Evolutionary conservation across 495 filamentous ascomycete genomes (phyloP), one percentile per base, ranked within the genome.

Genomic region (Xylaria cubensis): DNA sequence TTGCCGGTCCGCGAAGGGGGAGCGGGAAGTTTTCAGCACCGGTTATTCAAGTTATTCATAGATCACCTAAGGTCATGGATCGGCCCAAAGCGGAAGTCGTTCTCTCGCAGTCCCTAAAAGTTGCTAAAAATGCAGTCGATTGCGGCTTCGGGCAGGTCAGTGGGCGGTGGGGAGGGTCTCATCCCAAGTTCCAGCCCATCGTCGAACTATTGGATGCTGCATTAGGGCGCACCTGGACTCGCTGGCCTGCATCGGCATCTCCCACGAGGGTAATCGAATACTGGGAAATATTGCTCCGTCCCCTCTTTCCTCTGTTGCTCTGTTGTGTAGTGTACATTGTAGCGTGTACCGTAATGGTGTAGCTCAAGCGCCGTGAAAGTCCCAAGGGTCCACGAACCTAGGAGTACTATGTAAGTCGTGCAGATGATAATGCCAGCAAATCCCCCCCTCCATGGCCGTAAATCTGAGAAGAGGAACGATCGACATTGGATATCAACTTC

Each of bases 371-470:
- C 53, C 68, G 29, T 64, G 32, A 39, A 70, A 51, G 46, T 48
- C 46, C 42, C 44, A 39, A 55, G 70, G 68, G 58, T 70, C 68
- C 68, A 70, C 68, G 68, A 41, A 19, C 55, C 41, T 19, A 69
- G 50, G 36, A 48, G 51, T 53, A 46, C 42, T 46, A 46, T 46
- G 46, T 19, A 56, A 72, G 61, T 64, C 48, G 42, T 48, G 44
- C 58, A 58, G 48, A 67, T 69, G 67, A 69, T 72, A 66, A 72
- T 72, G 70, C 70, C 70, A 72, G 59, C 70, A 58, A 72, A 72
- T 67, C 70, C 69, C 69, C 59, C 61, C 56, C 29, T 32, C 68
- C 15, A 29, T 8, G 29, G 21, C 41, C n/a, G 26, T 39, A 29
- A n/a, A 32, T 50, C 62, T 67, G 42, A 53, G 70, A 59, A 58